Conservation (phyloP, 106 monocot species). For the Xerophyta viscosa region DNA sequence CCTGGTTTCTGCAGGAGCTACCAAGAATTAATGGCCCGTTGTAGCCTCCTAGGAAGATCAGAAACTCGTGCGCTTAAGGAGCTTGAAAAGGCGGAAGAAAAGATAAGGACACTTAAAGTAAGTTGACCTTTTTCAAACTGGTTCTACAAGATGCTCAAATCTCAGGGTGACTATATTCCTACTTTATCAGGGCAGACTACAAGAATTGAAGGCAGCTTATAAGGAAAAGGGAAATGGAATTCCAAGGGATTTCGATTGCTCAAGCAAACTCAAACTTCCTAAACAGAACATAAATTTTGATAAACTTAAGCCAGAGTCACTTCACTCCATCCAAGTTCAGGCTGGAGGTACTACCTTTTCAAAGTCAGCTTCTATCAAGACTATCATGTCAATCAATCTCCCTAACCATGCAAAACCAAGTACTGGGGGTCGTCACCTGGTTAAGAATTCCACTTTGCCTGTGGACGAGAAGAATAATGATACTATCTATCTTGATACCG, state of each 20-base stretch:
- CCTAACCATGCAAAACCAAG: neutral
- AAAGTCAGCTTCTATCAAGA: conserved; percentile 1
- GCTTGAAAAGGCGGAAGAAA: conserved; percentile 78
- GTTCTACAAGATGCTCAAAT: neutral
- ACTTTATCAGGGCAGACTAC: conserved; percentile 36
- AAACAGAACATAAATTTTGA: neutral
- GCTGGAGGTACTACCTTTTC: conserved; percentile 1
- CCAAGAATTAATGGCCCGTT: conserved; percentile 86
- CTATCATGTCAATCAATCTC: conserved; percentile 1
- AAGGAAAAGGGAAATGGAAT: conserved; percentile 66
- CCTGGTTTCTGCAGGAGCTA: conserved; percentile 74
- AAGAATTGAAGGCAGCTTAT: conserved; percentile 57
- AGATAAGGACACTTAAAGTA: conserved; percentile 64
- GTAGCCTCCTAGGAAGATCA: conserved; percentile 80
- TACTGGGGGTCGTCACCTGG: neutral
- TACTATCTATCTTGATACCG: conserved; percentile 23
- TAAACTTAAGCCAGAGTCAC: neutral
- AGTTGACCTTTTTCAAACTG: neutral
- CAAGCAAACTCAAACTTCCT: conserved; percentile 24
- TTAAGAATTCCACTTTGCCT: conserved; percentile 13
- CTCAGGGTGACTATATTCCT: conserved; percentile 1
- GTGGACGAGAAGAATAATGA: conserved; percentile 7
- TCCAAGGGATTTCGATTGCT: conserved; percentile 46
- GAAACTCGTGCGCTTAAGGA: conserved; percentile 50
- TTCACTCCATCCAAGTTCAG: conserved; percentile 9